Conservation (phyloP, 768 basidiomycete genomes). For the Lentinula raphanica region DNA sequence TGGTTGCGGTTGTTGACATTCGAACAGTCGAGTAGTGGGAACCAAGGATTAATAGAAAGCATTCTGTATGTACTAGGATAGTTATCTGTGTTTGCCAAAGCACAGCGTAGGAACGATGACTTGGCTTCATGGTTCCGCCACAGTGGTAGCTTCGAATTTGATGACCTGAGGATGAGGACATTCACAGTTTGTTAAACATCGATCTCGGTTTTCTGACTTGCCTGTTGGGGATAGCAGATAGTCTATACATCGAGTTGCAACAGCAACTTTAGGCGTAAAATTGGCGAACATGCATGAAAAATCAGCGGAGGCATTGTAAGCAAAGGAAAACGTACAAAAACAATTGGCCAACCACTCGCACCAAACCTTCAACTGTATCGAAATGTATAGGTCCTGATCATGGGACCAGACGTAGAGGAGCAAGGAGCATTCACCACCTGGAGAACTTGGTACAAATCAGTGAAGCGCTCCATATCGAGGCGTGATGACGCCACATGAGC, state of each 20-base stretch:
- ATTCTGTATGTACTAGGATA: not conserved
- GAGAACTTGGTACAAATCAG: not conserved
- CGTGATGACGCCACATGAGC: slow-evolving; percentile 3
- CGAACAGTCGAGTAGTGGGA: slow-evolving; percentile 1
- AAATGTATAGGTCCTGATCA: not conserved
- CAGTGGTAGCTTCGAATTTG: not conserved
- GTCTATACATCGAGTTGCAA: too few relatives aligned
- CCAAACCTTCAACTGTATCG: too few relatives aligned
- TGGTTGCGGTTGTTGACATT: not conserved
- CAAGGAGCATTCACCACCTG: not conserved
- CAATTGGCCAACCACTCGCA: too few relatives aligned
- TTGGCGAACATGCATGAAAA: not conserved
- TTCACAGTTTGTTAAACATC: not conserved
- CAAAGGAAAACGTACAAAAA: not conserved
- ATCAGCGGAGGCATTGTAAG: not conserved
- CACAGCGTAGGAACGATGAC: not conserved
- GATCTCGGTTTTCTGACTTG: not conserved
- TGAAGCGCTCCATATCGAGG: not conserved
- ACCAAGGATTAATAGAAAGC: not conserved
- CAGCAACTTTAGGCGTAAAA: too few relatives aligned
- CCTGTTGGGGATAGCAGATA: not conserved
- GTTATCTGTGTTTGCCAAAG: not conserved
- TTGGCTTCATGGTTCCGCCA: not conserved
- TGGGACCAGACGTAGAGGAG: not conserved
- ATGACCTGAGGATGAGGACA: too few relatives aligned